phyloP scores from a whole-genome alignment of 1,284 basidiomycete species.

The Grifola frondosa region DNA sequence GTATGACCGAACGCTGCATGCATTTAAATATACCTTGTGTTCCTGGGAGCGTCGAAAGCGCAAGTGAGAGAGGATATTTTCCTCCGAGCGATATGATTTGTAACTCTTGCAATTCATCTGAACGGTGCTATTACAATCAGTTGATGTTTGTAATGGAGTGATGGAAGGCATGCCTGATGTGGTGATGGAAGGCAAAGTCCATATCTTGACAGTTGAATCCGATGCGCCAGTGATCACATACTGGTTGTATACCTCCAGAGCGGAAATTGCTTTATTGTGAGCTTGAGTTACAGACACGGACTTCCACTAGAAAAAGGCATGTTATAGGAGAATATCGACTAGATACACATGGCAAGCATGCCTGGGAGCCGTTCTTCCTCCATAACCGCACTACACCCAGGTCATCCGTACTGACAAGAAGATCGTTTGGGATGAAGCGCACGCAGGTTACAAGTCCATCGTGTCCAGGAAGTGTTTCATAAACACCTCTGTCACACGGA shows the following conservation, averaged over 20 bases:
- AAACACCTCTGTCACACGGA: constrained; percentile 52
- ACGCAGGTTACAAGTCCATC: constrained; percentile 75
- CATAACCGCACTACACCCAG: constrained; percentile 61
- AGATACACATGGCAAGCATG: constrained; percentile 23
- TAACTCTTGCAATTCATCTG: constrained; percentile 45
- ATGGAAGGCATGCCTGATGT: constrained; percentile 32
- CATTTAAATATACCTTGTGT: constrained; percentile 51
- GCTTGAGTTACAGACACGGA: constrained; percentile 47
- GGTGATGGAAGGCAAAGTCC: constrained; percentile 43
- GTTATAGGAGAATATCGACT: constrained; percentile 14
- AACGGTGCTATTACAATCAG: background rate
- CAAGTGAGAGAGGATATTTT: constrained; percentile 74
- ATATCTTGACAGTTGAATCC: constrained; percentile 74
- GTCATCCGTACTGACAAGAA: constrained; percentile 74
- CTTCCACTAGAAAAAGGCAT: constrained; percentile 50
- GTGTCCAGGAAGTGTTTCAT: constrained; percentile 74
- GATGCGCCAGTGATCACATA: constrained; percentile 77
- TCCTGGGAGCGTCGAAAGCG: constrained; percentile 61
- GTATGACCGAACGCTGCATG: background rate
- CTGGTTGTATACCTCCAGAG: constrained; percentile 48
- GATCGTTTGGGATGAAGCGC: constrained; percentile 51
- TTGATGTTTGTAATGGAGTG: background rate
- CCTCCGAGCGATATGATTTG: constrained; percentile 70
- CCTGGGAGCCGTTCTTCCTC: constrained; percentile 45
- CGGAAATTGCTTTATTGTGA: constrained; percentile 69